Evolutionary conservation across 768 basidiomycete genomes (phyloP).

Genomic region (Lyophyllum decastes): DNA sequence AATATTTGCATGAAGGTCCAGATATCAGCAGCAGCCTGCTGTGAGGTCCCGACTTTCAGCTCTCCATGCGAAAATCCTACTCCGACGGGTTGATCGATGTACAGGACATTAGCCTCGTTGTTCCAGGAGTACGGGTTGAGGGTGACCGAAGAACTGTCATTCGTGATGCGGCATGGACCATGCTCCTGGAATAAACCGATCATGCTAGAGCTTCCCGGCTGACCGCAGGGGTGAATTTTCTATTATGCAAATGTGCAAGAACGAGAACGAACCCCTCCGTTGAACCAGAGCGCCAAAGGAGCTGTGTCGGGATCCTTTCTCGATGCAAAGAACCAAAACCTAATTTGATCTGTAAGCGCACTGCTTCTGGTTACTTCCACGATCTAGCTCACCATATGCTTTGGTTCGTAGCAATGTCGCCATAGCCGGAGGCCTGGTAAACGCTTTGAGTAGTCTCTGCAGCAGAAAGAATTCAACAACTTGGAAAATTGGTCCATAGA

Average conservation of each 20-base stretch:
- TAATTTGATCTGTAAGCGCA: constrained; percentile 18
- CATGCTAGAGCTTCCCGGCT: constrained; percentile 60
- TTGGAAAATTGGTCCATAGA: neutral
- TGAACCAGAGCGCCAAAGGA: constrained; percentile 71
- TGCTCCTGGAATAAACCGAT: constrained; percentile 73
- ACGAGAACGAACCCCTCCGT: constrained; percentile 50
- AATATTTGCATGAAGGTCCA: constrained; percentile 72
- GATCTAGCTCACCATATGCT: constrained; percentile 51
- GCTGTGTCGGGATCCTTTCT: constrained; percentile 60
- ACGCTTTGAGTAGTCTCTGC: constrained; percentile 61
- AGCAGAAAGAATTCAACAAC: no score
- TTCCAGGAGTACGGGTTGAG: constrained; percentile 63
- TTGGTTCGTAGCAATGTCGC: constrained; percentile 52
- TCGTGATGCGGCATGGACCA: constrained; percentile 71
- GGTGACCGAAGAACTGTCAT: constrained; percentile 48
- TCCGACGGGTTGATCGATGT: constrained; percentile 65
- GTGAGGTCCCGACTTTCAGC: constrained; percentile 49
- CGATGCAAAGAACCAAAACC: constrained; percentile 73
- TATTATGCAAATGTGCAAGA: neutral
- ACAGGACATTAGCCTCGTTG: constrained; percentile 54
- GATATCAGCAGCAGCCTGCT: constrained; percentile 54
- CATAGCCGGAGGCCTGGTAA: constrained; percentile 65
- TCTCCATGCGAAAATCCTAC: constrained; percentile 64
- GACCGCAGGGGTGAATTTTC: neutral
- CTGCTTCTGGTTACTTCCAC: neutral